A percentile compares a stretch with the other conserved stretches of the same genome.
phyloP scores from a whole-genome alignment of 192 early-diverging fungal genomes.

The Chytriomyces sp. region DNA sequence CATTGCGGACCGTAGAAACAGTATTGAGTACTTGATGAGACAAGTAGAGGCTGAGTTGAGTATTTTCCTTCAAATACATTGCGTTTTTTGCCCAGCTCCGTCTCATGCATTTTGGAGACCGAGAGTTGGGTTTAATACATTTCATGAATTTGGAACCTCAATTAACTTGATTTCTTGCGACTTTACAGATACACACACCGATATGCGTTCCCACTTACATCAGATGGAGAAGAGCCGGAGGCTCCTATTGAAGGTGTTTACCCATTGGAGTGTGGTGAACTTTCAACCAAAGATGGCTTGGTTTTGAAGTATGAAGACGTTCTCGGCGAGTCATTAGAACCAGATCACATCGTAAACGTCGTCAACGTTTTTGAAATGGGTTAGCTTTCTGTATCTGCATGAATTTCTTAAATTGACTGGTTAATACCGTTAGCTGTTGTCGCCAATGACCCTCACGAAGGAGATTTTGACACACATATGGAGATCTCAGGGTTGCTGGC shows the following conservation, averaged over 20 bases:
- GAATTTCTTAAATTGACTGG: background rate
- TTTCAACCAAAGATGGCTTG: constrained; percentile 37
- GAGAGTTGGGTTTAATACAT: no score
- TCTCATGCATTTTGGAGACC: no score
- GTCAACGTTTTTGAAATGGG: constrained; percentile 33
- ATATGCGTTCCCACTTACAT: background rate
- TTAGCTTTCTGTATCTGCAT: background rate
- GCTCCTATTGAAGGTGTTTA: background rate
- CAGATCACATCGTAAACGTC: constrained; percentile 30
- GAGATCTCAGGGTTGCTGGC: no score
- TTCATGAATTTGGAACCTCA: no score
- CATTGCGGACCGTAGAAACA: constrained; percentile 50
- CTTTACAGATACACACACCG: constrained; percentile 32
- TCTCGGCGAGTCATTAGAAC: constrained; percentile 37
- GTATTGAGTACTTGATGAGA: constrained; percentile 63
- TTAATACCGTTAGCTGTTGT: no score
- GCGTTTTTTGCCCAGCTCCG: no score
- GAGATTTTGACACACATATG: no score
- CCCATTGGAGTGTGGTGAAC: constrained; percentile 33
- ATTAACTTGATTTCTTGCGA: constrained; percentile 12
- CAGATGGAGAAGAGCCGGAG: background rate
- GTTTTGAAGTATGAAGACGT: constrained; percentile 32
- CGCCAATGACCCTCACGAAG: no score
- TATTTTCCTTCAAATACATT: constrained; percentile 53
- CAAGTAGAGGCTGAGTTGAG: constrained; percentile 74